Base-by-base conservation (phyloP, 345 rosid species). In the Limnanthes douglasii region DNA sequence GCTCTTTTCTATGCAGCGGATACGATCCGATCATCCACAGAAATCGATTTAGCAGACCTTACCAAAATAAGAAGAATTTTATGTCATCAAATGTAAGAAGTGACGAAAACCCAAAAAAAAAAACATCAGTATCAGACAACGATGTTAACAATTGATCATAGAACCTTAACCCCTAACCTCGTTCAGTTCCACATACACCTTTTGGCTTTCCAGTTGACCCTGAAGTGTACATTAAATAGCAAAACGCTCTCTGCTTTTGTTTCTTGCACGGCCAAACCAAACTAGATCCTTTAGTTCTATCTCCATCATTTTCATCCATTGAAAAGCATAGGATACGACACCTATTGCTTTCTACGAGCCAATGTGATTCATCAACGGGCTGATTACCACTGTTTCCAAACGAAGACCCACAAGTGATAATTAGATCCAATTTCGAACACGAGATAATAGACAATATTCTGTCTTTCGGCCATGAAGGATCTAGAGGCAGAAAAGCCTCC, bases 121-220 rank as follows among this genome's bases (percentile, higher is more conserved):
- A 21, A 18, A 44, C 27, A 12, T 5, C 14, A 15, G 18, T 20
- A 18, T 39, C 24, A 19, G 14, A 36, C 18, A 18, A 6, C 15
- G 6, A 13, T 2, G 18, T 12, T 29, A 43, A 28, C 31, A 27
- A n/a, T n/a, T 35, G 11, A 28, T 51, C 13, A 15, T 20, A 34
- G 13, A 36, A 26, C 8, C 30, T 6, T 8, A 57, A 45, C 18
- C 11, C 22, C 48, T 35, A 42, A 80, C 98, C 98, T 72, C 66
- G 52, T 47, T 90, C 94, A 18, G 95, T 77, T 39, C 95, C 98
- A 44, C 82, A 77, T 22, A 90, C 79, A 15, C 94, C 95, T 72
- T 84, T 90, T 11, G 98, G 95, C 38, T 43, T 64, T 41, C 95
- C 98, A 17, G 82, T 74, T 8, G 98, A 90, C 38, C 98, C 98